Evolutionary conservation across 768 basidiomycete genomes (phyloP), one percentile per base, ranked within the genome.

Genomic region (Suillus discolor): DNA sequence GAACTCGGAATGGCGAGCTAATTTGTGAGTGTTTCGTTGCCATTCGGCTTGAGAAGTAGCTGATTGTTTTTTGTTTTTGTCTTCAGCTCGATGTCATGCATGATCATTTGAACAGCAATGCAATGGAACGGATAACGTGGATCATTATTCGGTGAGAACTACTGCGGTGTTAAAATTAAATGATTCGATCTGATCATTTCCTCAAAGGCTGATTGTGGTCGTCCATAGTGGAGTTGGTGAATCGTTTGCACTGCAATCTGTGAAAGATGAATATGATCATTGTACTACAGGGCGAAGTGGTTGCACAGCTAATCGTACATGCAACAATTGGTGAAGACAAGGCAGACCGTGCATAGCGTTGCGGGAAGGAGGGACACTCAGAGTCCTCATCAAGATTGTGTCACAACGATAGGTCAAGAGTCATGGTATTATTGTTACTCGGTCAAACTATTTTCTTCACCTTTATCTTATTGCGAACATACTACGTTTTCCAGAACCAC

Each of bases 51-150:
- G 39, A 39, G 39, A 41, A 9, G 57, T 18, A 60, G 28, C 39
- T n/a, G n/a, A 60, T 28, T 11, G 16, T 9, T 6, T 18, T 11
- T 59, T 59, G 9, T 18, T 25, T 25, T 25, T 41, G 53, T 61
- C 36, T 63, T 23, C 66, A 96, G 93, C 82, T 96, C 67, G 92
- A 94, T 69, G 91, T 91, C 51, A 96, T 97, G 68, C 96, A 97
- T 71, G 94, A 97, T 69, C 94, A 97, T 71, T 77, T 97, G 62
- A 97, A 97, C 71, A 91, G 91, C 67, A 87, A 84, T 57, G 93
- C 92, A 13, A 96, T 96, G 91, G 90, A 92, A 65, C 85, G 94
- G 31, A 95, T 97, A 72, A 97, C 96, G 3, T 88, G 87, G 87
- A 87, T 89, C 68, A 83, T 90, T 55, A 90, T 90, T 70, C 88